Percentiles rank a stretch among this genome's conserved stretches.
These are phyloP conservation scores for Ogataea haglerorum DNA, from an alignment of 805 yeast species.

Conservation along the genomic window DNA sequence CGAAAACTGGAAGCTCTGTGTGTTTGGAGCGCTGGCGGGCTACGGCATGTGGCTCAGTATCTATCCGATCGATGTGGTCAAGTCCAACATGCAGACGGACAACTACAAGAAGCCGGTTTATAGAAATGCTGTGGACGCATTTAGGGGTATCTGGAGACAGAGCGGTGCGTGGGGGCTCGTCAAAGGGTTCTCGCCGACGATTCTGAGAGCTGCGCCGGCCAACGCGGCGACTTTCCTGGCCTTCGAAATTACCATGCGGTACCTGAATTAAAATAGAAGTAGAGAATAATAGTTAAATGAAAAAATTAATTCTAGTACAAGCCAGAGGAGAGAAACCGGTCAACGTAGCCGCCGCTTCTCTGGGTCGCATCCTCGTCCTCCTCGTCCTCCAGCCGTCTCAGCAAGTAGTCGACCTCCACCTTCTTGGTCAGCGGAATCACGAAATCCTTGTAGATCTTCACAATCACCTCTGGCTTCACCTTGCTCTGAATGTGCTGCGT, in stretches of 20 bases:
- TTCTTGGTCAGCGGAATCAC: conserved; percentile 93
- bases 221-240: conserved; percentile 96
- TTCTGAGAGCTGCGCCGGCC: conserved; percentile 96
- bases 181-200: conserved; percentile 89
- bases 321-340: conserved; percentile 25
- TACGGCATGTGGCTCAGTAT: conserved; percentile 80
- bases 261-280: conserved; percentile 32
- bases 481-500: conserved; percentile 67
- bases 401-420: conserved; percentile 88
- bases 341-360: conserved; percentile 22
- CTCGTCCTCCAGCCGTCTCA: conserved; percentile 72
- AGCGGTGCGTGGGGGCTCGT: conserved; percentile 76
- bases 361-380: conserved; percentile 19
- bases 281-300: neutral
- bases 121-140: conserved; percentile 57
- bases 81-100: conserved; percentile 84
- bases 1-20: conserved; percentile 83
- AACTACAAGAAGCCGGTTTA: conserved; percentile 56
- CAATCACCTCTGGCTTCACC: conserved; percentile 78
- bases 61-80: conserved; percentile 89
- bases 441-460: conserved; percentile 77
- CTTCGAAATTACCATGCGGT: conserved; percentile 85
- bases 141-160: conserved; percentile 47
- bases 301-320: conserved; percentile 11
- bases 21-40: conserved; percentile 89